A percentile compares a stretch with the other conserved stretches of the same genome.
These are phyloP conservation scores for Phaeosphaeriaceae sp. DNA, from an alignment of 2,329 filamentous ascomycete genomes.

Conservation along the genomic window DNA sequence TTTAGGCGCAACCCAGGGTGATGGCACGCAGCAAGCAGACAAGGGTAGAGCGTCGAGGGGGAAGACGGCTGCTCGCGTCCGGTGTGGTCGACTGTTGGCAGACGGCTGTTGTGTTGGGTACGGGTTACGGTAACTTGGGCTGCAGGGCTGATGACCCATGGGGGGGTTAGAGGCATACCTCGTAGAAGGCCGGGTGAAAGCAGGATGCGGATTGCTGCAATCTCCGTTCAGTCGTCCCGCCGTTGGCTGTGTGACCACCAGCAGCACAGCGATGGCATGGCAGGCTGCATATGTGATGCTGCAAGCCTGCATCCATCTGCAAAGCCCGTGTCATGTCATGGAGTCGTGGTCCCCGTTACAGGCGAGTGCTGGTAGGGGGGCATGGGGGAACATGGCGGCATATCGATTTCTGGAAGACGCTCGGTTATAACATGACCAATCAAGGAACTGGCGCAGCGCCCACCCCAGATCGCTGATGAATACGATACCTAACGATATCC, in stretches of 20 bases:
- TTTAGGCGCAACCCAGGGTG: constrained; percentile 30
- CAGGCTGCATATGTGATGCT: constrained; percentile 35
- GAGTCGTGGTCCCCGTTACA: constrained; percentile 28
- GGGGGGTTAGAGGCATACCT: constrained; percentile 5
- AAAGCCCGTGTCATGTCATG: constrained; percentile 23
- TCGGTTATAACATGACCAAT: constrained; percentile 35
- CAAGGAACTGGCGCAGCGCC: constrained; percentile 17
- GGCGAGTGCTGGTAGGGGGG: constrained; percentile 23
- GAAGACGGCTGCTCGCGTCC: constrained; percentile 24
- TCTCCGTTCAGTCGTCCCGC: constrained; percentile 36
- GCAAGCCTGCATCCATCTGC: constrained; percentile 24
- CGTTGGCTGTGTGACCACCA: constrained; percentile 38
- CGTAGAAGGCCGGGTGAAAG: constrained; percentile 20
- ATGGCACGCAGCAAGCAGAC: constrained; percentile 22
- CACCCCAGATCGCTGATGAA: constrained; percentile 43
- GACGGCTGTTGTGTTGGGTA: constrained; percentile 19
- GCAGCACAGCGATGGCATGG: constrained; percentile 19
- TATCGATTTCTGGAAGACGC: constrained; percentile 45
- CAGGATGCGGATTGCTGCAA: constrained; percentile 39
- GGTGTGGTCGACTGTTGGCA: constrained; percentile 20
- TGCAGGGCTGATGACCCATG: no score
- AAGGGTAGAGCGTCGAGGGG: constrained; percentile 20
- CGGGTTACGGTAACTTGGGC: constrained; percentile 23
- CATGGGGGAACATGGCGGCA: no score
- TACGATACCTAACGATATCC: no score